These are phyloP conservation scores for Linaria vulgaris DNA, from an alignment of 257 asterid genomes.

Conservation along the genomic window DNA sequence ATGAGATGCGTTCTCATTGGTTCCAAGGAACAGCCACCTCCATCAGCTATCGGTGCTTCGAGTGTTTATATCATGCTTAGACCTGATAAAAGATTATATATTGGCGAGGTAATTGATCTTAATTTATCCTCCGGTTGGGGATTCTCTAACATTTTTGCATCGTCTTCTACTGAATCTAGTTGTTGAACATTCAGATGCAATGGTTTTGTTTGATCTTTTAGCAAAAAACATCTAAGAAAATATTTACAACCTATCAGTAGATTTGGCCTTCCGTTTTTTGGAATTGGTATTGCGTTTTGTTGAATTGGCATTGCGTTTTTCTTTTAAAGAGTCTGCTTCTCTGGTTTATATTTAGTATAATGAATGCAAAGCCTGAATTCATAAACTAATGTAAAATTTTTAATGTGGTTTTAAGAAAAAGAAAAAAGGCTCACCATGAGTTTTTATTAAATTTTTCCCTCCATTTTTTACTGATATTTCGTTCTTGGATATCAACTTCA, in stretches of 20 bases:
- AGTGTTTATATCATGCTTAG: conserved; percentile 77
- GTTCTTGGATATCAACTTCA: conserved; percentile 22
- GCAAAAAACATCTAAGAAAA: neutral
- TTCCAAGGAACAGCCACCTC: conserved; percentile 89
- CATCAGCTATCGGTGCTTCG: conserved; percentile 86
- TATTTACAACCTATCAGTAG: too few relatives aligned
- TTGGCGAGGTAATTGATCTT: conserved; percentile 74
- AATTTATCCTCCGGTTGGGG: neutral
- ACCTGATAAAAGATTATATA: conserved; percentile 68
- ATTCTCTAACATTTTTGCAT: neutral
- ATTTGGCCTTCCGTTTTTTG: too few relatives aligned
- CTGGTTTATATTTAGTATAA: too few relatives aligned
- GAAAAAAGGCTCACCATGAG: too few relatives aligned
- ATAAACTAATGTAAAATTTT: too few relatives aligned
- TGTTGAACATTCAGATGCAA: neutral
- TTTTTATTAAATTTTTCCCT: neutral
- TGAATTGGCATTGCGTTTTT: too few relatives aligned
- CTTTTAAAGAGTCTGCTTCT: too few relatives aligned
- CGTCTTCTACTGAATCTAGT: neutral
- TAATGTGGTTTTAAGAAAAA: too few relatives aligned
- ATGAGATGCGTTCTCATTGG: conserved; percentile 58
- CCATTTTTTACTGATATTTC: neutral
- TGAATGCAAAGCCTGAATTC: too few relatives aligned
- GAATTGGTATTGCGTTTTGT: too few relatives aligned
- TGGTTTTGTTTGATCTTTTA: neutral